Base-by-base conservation (phyloP, 2,329 filamentous ascomycete species). In the Fusarium sp. region DNA sequence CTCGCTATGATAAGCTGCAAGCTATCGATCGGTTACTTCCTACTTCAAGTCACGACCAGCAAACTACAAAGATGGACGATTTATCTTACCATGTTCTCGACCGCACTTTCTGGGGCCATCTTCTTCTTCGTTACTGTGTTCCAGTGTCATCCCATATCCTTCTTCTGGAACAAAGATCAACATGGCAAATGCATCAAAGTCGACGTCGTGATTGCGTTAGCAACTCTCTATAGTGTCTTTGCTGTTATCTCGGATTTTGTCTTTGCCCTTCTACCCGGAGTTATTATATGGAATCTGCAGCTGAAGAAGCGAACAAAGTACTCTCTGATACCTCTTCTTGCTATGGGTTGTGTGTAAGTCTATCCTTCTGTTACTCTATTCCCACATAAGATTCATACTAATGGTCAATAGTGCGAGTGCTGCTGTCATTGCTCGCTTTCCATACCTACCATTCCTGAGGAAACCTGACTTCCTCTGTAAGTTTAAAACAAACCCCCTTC, bases 271-370 rank as follows among this genome's bases (percentile, higher is more conserved):
- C 72, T 87, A 8, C 85, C 85, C 0, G 80, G 84, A 2, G 82
- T 84, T 58, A 80, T 90, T 6, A 79, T 90, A 1, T 84, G 81
- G 79, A 80, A 82, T 14, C 69, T 89, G 17, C 81, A 88, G 46
- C 85, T 90, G 77, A 81, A 82, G 38, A 69, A 66, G 3, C 80
- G 78, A 45, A 84, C 83, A 0, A 89, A 88, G 70, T 40, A 80
- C 4, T 79, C 84, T 0, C 74, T 89, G 26, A 83, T 82, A 3
- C 80, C 80, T 6, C 81, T 90, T 39, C 77, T 90, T 33, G 83
- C 82, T 5, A 80, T 89, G 76, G 89, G 86, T 17, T 86, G 87
- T 61, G 70, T 83, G 81, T 77, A 75, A 58, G 75, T n/a, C n/a
- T n/a, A n/a, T n/a, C n/a, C n/a, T n/a, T 9, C 26, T 28, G 7